These are phyloP conservation scores for Gelatoporia subvermispora DNA, from an alignment of 768 basidiomycete species.

Conservation along the genomic window DNA sequence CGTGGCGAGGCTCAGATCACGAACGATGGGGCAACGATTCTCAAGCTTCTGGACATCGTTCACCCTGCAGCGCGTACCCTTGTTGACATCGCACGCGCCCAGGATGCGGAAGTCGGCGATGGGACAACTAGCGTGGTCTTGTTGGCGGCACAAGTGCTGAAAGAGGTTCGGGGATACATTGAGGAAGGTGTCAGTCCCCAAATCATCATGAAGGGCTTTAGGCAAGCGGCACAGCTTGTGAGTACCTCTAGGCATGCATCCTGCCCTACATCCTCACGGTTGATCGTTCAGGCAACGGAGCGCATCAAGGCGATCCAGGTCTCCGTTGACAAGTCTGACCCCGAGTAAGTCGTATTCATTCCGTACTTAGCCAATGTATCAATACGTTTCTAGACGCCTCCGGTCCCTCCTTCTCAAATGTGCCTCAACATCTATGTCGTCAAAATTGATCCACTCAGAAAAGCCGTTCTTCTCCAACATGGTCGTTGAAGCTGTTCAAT, in stretches of 20 bases:
- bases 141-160: slow-evolving; percentile 88
- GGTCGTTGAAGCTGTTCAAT: slow-evolving; percentile 96
- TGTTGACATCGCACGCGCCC: slow-evolving; percentile 96
- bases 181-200: slow-evolving; percentile 98
- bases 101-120: slow-evolving; percentile 98
- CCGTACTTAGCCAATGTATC: not conserved
- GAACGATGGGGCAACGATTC: slow-evolving; percentile 98
- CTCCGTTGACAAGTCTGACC: slow-evolving; percentile 81
- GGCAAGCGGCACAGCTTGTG: slow-evolving; percentile 83
- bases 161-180: slow-evolving; percentile 85
- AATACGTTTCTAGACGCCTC: slow-evolving; percentile 59
- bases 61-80: slow-evolving; percentile 98
- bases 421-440: slow-evolving; percentile 99
- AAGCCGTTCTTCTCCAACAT: slow-evolving; percentile 99
- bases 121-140: slow-evolving; percentile 96
- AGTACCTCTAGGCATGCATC: slow-evolving; percentile 22
- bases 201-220: slow-evolving; percentile 95
- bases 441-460: slow-evolving; percentile 97
- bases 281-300: slow-evolving; percentile 61
- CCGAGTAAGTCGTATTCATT: slow-evolving; percentile 58
- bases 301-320: slow-evolving; percentile 89
- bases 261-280: not conserved
- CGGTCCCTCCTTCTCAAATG: slow-evolving; percentile 92
- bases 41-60: slow-evolving; percentile 95
- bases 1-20: slow-evolving; percentile 97